Conservation (phyloP, 805 yeast genomes). For the Ogataea degrootiae region DNA sequence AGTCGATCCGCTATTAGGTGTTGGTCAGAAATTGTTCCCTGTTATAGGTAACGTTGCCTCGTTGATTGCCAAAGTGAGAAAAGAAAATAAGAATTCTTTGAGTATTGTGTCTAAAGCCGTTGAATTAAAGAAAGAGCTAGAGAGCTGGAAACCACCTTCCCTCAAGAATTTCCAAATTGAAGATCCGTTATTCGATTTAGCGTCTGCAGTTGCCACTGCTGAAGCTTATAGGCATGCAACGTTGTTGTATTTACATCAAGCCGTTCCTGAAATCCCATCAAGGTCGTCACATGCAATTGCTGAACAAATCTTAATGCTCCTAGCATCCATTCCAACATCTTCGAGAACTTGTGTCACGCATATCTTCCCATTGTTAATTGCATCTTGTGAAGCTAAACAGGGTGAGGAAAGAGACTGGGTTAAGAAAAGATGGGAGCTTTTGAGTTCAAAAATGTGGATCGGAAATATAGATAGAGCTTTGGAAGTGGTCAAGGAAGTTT, state of each 20-base stretch:
- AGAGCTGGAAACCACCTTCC: conserved; percentile 50
- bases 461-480: conserved; percentile 63
- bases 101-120: conserved; percentile 50
- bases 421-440: conserved; percentile 48
- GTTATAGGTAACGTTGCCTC: conserved; percentile 61
- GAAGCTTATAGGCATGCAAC: conserved; percentile 64
- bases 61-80: conserved; percentile 45
- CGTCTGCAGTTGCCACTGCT: conserved; percentile 63
- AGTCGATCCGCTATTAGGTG: conserved; percentile 64
- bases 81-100: conserved; percentile 36
- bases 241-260: conserved; percentile 57
- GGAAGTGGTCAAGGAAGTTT: conserved; percentile 67
- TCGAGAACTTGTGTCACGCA: conserved; percentile 56
- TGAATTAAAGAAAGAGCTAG: conserved; percentile 46
- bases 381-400: conserved; percentile 60
- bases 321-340: conserved; percentile 58
- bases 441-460: conserved; percentile 53
- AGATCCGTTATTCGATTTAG: conserved; percentile 49
- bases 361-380: conserved; percentile 59
- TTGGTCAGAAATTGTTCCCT: conserved; percentile 60
- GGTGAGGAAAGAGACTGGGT: conserved; percentile 63
- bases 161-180: conserved; percentile 33
- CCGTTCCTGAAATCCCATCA: conserved; percentile 65
- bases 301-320: conserved; percentile 50
- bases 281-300: conserved; percentile 50